phyloP scores from a whole-genome alignment of 331 rosid species.

The Phaseolus coccineus region DNA sequence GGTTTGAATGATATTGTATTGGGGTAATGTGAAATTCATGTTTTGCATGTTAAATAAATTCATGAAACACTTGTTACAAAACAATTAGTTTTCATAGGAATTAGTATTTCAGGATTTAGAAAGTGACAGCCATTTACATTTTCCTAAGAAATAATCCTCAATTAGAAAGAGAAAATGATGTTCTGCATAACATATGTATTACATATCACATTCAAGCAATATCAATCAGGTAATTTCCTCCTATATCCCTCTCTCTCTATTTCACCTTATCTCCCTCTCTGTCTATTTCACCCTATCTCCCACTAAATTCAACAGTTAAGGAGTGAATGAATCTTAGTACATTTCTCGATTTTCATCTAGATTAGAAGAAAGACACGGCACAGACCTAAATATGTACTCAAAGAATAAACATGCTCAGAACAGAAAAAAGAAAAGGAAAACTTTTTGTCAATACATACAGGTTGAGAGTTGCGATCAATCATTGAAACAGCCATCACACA shows the following conservation, averaged over 20 bases:
- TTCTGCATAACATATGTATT: not conserved
- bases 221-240: not conserved
- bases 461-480: constrained; percentile 57
- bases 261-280: not conserved
- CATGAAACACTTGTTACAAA: too few relatives aligned
- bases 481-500: constrained; percentile 70
- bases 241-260: not conserved
- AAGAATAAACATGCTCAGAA: not conserved
- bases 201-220: not conserved
- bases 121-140: not conserved
- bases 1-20: too few relatives aligned
- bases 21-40: too few relatives aligned
- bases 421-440: not conserved
- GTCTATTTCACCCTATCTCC: not conserved
- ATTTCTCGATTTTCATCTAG: not conserved
- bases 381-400: not conserved
- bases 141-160: not conserved
- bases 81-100: too few relatives aligned
- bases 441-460: constrained; percentile 49
- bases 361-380: not conserved
- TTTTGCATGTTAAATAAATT: too few relatives aligned
- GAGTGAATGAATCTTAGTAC: not conserved
- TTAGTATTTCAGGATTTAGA: not conserved
- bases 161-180: too few relatives aligned
- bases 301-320: not conserved